phyloP scores from a whole-genome alignment of 768 basidiomycete species.

The Lepiota brunneoincarnata region DNA sequence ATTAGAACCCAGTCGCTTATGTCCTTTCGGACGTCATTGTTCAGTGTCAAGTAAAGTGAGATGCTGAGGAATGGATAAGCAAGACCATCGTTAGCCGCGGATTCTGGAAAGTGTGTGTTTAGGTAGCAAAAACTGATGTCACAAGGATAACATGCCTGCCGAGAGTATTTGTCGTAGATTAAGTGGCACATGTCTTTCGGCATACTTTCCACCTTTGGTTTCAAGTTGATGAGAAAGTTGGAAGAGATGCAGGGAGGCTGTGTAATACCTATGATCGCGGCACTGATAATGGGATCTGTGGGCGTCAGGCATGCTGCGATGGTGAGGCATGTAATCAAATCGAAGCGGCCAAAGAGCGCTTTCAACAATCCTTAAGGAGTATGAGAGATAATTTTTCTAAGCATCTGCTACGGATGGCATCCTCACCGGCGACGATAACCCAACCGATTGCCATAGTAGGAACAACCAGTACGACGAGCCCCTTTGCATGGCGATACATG shows the following conservation, averaged over 20 bases:
- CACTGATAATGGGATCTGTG: constrained; percentile 93
- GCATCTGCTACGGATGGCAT: not conserved
- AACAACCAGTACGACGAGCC: constrained; percentile 66
- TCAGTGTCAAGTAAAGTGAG: constrained; percentile 81
- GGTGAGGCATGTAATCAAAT: constrained; percentile 74
- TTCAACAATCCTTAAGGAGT: constrained; percentile 54
- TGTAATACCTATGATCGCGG: constrained; percentile 68
- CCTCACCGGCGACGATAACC: constrained; percentile 68
- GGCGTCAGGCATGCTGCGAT: constrained; percentile 90
- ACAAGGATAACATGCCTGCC: constrained; percentile 30
- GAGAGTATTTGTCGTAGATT: constrained; percentile 80
- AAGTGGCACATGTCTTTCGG: constrained; percentile 63
- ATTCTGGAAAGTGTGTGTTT: constrained; percentile 43
- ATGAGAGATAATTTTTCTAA: not conserved
- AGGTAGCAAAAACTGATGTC: not conserved
- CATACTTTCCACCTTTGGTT: constrained; percentile 62
- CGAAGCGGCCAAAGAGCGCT: constrained; percentile 67
- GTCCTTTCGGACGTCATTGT: constrained; percentile 58
- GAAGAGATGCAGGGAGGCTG: not conserved
- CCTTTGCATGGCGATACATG: constrained; percentile 74
- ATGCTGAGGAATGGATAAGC: constrained; percentile 91
- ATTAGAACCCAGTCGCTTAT: constrained; percentile 84
- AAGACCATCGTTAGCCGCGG: constrained; percentile 93
- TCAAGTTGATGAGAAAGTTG: not conserved
- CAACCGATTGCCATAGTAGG: constrained; percentile 87